Evolutionary conservation across 2,329 filamentous ascomycete species (phyloP), one percentile per base, ranked within the genome.

Genomic region (Fusarium coicis): DNA sequence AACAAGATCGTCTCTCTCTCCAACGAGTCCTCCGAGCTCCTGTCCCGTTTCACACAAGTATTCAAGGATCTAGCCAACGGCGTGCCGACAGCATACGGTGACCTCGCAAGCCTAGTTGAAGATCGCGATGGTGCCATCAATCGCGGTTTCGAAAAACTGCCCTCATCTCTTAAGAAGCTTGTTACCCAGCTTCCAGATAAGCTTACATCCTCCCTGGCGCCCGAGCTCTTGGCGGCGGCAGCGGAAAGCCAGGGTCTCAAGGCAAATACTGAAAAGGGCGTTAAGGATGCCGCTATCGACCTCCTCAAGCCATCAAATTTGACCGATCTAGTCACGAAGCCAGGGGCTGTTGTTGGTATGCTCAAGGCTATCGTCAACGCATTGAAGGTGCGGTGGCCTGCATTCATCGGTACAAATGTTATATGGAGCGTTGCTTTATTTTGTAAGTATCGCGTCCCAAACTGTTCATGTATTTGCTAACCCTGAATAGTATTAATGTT

Each of bases 51-150:
- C 86, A 97, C 94, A 3, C 87, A 95, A 63, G 92, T 98, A 39
- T 93, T 99, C 79, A 96, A 96, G 80, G 96, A 99, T 80, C 89
- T 98, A 21, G 90, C 96, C 77, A 95, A 95, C 80, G 96, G 96
- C 70, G 96, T 94, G 4, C 96, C 96, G 7, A 98, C 96, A 1
- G 96, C 96, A 6, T 97, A 97, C 81, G 88, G 93, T 79, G 96
- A 99, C 80, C 91, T 99, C n/a, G 90, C 86, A 6, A 77, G 79
- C 19, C 86, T 92, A 28, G 81, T 92, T 47, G 88, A 91, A 66
- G 89, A 91, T 78, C 86, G 86, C 68, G 88, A 92, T 77, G 87
- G 88, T 66, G 84, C 86, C n/a, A 84, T 92, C n/a, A 84, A 86
- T 44, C 85, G 86, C 64, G 86, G 86, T 66, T 92, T 88, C 78